phyloP scores from a whole-genome alignment of 164 flowering plant species.

The Euptelea pleiosperma region DNA sequence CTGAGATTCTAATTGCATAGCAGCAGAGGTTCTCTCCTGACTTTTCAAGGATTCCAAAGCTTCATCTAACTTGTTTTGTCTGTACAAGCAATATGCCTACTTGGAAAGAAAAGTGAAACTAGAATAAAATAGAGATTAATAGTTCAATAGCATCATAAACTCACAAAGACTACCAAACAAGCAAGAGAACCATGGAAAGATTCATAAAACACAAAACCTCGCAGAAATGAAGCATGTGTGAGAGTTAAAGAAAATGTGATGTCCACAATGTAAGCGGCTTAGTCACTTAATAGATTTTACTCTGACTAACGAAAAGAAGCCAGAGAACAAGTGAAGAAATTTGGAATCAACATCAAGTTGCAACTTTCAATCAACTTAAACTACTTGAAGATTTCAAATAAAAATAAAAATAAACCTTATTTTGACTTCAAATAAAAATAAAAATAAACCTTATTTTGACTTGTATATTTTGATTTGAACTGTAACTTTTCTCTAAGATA shows the following conservation, averaged over 20 bases:
- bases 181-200: background rate
- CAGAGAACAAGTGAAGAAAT: background rate
- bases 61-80: constrained; percentile 83
- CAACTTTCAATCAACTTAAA: no score
- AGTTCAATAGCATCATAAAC: no score
- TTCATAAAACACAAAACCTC: background rate
- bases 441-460: no score
- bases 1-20: constrained; percentile 78
- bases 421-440: no score
- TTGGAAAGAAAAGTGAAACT: constrained; percentile 7
- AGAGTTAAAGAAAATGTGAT: background rate
- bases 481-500: no score
- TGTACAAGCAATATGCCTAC: constrained; percentile 91
- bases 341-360: no score
- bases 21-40: constrained; percentile 46
- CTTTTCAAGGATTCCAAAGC: constrained; percentile 60
- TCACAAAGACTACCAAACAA: background rate
- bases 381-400: no score
- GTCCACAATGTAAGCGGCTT: background rate
- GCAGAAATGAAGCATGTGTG: background rate
- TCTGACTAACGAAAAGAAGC: background rate
- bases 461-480: no score
- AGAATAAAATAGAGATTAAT: background rate
- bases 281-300: background rate
- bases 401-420: no score